phyloP scores from a whole-genome alignment of 306 rosid species.

The Ormosia semicastrata region DNA sequence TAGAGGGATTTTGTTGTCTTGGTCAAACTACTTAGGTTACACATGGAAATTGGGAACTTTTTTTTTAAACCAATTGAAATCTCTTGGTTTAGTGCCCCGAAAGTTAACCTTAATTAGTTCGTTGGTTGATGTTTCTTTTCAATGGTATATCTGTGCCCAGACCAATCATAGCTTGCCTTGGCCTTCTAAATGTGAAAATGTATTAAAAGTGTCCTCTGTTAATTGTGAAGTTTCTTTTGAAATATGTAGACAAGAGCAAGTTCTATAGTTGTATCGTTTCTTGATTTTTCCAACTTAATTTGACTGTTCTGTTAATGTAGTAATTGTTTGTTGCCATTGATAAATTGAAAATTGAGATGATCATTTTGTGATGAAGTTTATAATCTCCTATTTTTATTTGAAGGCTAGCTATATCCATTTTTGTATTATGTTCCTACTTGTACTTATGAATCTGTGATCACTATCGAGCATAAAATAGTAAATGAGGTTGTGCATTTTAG shows the following conservation, averaged over 20 bases:
- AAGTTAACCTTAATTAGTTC: not conserved
- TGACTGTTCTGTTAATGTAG: not conserved
- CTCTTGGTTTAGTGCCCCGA: not conserved
- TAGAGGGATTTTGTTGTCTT: not conserved
- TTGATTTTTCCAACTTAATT: conserved; percentile 1
- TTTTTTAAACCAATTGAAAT: not conserved
- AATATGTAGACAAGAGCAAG: conserved; percentile 2
- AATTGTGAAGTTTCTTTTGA: not conserved
- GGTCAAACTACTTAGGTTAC: conserved; percentile 9
- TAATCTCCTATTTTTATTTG: not conserved
- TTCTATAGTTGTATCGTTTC: conserved; percentile 2
- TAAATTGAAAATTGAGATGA: not conserved
- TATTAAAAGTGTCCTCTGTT: not conserved
- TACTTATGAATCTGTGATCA: conserved; percentile 8
- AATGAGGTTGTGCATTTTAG: not conserved
- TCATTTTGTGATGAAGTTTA: conserved; percentile 4
- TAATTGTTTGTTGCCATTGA: not conserved
- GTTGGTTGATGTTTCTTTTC: not conserved
- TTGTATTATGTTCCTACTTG: not conserved
- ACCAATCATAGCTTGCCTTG: conserved; percentile 5
- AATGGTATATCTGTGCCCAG: not conserved
- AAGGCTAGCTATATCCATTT: not conserved
- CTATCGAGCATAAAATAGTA: not conserved
- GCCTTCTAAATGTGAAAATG: not conserved
- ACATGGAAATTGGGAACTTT: not conserved